Evolutionary conservation across 495 filamentous ascomycete genomes (phyloP), one percentile per base, ranked within the genome.

Genomic region (Podospora conica): DNA sequence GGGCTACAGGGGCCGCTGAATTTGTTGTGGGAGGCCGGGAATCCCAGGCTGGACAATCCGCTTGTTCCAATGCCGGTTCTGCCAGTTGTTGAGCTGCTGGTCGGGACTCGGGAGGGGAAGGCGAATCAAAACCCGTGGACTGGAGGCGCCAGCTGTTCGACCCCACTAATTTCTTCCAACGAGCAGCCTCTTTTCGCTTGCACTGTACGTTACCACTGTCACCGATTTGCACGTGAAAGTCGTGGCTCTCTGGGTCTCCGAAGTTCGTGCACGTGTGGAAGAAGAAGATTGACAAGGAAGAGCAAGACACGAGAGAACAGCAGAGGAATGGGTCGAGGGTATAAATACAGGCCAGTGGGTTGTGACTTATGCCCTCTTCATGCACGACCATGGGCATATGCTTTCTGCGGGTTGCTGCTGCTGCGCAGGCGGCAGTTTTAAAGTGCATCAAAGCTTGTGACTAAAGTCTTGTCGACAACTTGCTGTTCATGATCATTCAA

Each of bases 141-240:
- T 3, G 15, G 40, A 12, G 40, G 7, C 40, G 40, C 40, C 40
- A 48, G 40, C 40, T n/a, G 40, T 48, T 31, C 40, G 18, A n/a
- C 40, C 40, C 40, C 40, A 48, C 40, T 48, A 40, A 40, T 18
- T 15, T 40, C 33, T 6, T 40, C 33, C 33, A 40, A 18, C 33
- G 18, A 40, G 12, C 33, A 40, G 40, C 40, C 15, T n/a, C 5
- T 48, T 48, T 40, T 48, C 40, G 40, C 40, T n/a, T 12, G 11
- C 33, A 18, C 33, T 40, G 33, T 40, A 12, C n/a, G n/a, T n/a
- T n/a, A n/a, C n/a, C n/a, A n/a, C 12, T 40, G 33, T 15, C n/a
- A n/a, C n/a, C n/a, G n/a, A 48, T 40, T 65, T 61, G 61, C 68
- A 69, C 64, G 64, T 69, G 68, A 69, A 67, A 56, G n/a, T 56